Evolutionary conservation across 805 yeast species (phyloP).

Genomic region (Saccharomycopsis microspora): DNA sequence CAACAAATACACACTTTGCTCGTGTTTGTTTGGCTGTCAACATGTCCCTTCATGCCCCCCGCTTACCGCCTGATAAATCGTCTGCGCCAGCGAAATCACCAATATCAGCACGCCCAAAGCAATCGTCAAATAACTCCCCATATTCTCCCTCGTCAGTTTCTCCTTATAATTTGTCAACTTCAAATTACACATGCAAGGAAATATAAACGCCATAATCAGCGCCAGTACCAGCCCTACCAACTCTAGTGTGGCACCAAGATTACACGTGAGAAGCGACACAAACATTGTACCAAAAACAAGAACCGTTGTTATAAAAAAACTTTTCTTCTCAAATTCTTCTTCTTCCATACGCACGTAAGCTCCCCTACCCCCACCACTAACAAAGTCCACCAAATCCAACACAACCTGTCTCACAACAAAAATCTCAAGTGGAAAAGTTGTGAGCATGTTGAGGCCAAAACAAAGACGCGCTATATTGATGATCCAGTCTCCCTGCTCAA

Average conservation of each 20-base stretch:
- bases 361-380: not conserved
- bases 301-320: conserved; percentile 45
- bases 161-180: conserved; percentile 41
- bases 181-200: conserved; percentile 79
- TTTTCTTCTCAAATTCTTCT: conserved; percentile 16
- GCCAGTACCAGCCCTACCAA: conserved; percentile 91
- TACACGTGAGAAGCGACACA: conserved; percentile 71
- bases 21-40: too few species aligned
- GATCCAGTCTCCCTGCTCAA: conserved; percentile 59
- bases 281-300: conserved; percentile 62
- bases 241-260: conserved; percentile 81
- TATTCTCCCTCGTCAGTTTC: conserved; percentile 31
- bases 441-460: conserved; percentile 85
- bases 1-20: too few species aligned
- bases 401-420: conserved; percentile 85
- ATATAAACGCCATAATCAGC: conserved; percentile 79
- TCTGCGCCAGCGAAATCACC: conserved; percentile 72
- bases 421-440: conserved; percentile 83
- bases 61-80: conserved; percentile 26
- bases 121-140: conserved; percentile 52
- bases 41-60: not conserved
- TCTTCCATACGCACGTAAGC: conserved; percentile 1
- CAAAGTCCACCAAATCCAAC: conserved; percentile 38
- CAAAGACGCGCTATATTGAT: conserved; percentile 84
- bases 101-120: conserved; percentile 67